These are phyloP conservation scores for Saccharum spontaneum DNA, from an alignment of 176 grass and related monocot species.

Conservation along the genomic window DNA sequence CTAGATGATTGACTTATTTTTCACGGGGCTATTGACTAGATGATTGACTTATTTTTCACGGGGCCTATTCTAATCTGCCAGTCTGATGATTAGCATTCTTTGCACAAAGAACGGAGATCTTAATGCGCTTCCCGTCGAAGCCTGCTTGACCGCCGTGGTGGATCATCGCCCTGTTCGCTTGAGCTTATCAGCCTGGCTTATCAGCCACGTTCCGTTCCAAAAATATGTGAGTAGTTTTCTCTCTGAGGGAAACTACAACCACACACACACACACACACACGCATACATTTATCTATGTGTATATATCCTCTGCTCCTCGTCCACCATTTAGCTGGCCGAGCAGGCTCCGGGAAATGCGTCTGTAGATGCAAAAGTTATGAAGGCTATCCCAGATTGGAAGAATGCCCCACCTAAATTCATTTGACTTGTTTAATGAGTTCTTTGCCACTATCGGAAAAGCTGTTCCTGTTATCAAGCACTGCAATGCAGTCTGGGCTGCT, in stretches of 20 bases:
- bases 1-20: neutral
- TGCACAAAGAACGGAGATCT: conserved; percentile 2
- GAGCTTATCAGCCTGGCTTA: neutral
- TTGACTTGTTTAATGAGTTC: neutral
- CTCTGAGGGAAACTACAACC: neutral
- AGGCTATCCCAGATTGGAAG: neutral
- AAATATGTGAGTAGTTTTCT: neutral
- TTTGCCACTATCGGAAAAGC: neutral
- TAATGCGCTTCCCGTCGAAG: neutral
- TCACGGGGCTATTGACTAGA: neutral
- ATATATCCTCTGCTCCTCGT: neutral
- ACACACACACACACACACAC: neutral
- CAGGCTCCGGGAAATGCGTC: neutral
- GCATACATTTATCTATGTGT: neutral
- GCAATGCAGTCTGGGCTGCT: neutral
- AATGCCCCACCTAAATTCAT: neutral
- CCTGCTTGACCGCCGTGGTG: neutral
- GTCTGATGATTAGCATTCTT: neutral
- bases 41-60: neutral
- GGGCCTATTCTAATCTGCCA: neutral
- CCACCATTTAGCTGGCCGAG: neutral
- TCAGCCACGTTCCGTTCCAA: neutral
- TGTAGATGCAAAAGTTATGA: conserved; percentile 23
- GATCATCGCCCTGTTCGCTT: neutral
- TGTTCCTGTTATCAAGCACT: neutral